Evolutionary conservation across 805 yeast genomes (phyloP).

Genomic region (Candida mattraensis): DNA sequence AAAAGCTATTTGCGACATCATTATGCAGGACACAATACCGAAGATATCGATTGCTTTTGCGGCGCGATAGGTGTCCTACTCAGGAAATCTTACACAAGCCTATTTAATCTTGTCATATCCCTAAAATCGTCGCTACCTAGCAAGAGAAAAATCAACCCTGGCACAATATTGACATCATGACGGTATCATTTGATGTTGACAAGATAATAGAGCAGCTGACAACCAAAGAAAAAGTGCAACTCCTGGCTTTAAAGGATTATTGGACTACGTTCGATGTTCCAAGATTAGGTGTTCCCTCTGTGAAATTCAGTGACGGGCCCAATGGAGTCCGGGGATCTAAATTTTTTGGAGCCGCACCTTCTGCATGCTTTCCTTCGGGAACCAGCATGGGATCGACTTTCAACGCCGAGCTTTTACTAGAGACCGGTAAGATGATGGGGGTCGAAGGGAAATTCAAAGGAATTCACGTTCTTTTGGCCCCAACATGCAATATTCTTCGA

Average conservation of each 20-base stretch:
- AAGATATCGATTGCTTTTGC: no score
- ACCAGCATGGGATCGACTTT: conserved; percentile 45
- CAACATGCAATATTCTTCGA: conserved; percentile 40
- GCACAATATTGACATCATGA: no score
- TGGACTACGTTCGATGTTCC: conserved; percentile 40
- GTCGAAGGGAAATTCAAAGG: conserved; percentile 42
- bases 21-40: no score
- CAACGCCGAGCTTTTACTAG: conserved; percentile 37
- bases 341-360: conserved; percentile 40
- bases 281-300: conserved; percentile 36
- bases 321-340: conserved; percentile 47
- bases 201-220: conserved; percentile 24
- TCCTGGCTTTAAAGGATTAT: conserved; percentile 34
- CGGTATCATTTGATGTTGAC: conserved; percentile 18
- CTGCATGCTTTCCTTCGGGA: conserved; percentile 48
- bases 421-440: conserved; percentile 43
- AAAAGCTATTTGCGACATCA: no score
- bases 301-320: conserved; percentile 45
- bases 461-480: conserved; percentile 38
- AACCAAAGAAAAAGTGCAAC: conserved; percentile 30
- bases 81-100: no score
- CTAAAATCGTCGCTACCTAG: no score
- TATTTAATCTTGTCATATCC: no score
- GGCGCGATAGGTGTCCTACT: no score
- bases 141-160: no score